These are phyloP conservation scores for Persicaria tinctoria DNA, from an alignment of 148 eudicot genomes.

Conservation along the genomic window DNA sequence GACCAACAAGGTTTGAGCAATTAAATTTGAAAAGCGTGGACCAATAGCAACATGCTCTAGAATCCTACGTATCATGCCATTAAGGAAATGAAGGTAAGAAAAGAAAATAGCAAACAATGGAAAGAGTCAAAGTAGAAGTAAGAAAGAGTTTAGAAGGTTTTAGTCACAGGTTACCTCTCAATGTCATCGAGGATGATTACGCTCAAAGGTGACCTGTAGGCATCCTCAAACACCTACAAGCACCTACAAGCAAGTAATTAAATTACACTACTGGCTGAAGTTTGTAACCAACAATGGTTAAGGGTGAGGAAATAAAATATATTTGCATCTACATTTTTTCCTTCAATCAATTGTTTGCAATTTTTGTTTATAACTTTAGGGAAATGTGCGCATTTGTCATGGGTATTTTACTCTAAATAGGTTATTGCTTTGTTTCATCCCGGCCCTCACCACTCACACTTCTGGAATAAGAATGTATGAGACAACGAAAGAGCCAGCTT, in stretches of 20 bases:
- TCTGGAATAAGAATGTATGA: too few relatives aligned
- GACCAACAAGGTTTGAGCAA: conserved; percentile 90
- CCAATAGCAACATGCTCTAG: conserved; percentile 93
- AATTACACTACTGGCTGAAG: background rate
- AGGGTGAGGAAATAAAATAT: too few relatives aligned
- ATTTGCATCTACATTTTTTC: too few relatives aligned
- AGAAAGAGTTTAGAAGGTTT: background rate
- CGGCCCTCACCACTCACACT: too few relatives aligned
- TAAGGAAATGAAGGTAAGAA: conserved; percentile 6
- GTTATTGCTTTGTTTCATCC: too few relatives aligned
- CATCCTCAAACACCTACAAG: conserved; percentile 99
- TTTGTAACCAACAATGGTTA: background rate
- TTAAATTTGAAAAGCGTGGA: conserved; percentile 90
- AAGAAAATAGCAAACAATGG: conserved; percentile 3
- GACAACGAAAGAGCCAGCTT: too few relatives aligned
- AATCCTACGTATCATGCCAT: conserved; percentile 42
- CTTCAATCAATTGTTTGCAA: too few relatives aligned
- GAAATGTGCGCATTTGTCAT: too few relatives aligned
- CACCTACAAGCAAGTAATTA: conserved; percentile 28
- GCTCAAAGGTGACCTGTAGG: conserved; percentile 86
- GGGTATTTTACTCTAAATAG: too few relatives aligned
- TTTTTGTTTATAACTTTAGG: too few relatives aligned
- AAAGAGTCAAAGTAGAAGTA: too few relatives aligned
- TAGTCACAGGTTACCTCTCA: conserved; percentile 48
- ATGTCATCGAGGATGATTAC: conserved; percentile 86